A percentile compares a stretch with the other conserved stretches of the same genome.
Conservation (phyloP, 1,284 basidiomycete species). For the Mycena citricolor region DNA sequence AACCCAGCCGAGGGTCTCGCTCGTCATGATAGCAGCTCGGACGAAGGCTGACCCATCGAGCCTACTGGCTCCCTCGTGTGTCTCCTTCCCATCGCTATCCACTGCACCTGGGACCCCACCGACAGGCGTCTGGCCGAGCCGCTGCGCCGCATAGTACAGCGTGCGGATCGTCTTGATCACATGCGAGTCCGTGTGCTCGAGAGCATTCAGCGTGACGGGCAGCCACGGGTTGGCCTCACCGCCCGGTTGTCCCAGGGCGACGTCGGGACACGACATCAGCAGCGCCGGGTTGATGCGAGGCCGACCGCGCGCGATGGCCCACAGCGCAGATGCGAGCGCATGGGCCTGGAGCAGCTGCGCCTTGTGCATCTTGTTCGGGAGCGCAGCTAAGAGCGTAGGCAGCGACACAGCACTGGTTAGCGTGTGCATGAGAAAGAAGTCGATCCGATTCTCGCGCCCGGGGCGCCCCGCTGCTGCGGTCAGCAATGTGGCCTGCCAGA, state of each 20-base stretch:
- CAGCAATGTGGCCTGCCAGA: constrained; percentile 53
- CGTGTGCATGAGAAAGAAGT: constrained; percentile 75
- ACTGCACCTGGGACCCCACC: constrained; percentile 46
- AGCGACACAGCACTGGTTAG: constrained; percentile 65
- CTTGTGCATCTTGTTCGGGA: constrained; percentile 40
- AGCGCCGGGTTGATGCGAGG: constrained; percentile 57
- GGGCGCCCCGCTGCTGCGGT: constrained; percentile 46
- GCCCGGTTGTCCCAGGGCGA: not conserved
- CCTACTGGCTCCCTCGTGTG: constrained; percentile 41
- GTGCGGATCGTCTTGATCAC: constrained; percentile 59
- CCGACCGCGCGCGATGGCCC: constrained; percentile 52
- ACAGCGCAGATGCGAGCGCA: constrained; percentile 44
- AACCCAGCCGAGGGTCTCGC: constrained; percentile 64
- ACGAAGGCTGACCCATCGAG: constrained; percentile 67
- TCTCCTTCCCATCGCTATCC: constrained; percentile 37
- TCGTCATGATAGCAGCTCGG: constrained; percentile 59
- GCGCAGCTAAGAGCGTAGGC: constrained; percentile 43
- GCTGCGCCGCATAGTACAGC: constrained; percentile 50
- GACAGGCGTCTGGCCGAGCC: constrained; percentile 45
- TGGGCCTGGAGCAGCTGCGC: constrained; percentile 50
- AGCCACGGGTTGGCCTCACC: constrained; percentile 57
- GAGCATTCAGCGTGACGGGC: constrained; percentile 47
- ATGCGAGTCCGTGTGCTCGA: constrained; percentile 65
- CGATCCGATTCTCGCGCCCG: constrained; percentile 43
- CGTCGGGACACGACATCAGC: constrained; percentile 48